Base-by-base conservation (phyloP, 306 rosid species). In the Sicyos edulis region DNA sequence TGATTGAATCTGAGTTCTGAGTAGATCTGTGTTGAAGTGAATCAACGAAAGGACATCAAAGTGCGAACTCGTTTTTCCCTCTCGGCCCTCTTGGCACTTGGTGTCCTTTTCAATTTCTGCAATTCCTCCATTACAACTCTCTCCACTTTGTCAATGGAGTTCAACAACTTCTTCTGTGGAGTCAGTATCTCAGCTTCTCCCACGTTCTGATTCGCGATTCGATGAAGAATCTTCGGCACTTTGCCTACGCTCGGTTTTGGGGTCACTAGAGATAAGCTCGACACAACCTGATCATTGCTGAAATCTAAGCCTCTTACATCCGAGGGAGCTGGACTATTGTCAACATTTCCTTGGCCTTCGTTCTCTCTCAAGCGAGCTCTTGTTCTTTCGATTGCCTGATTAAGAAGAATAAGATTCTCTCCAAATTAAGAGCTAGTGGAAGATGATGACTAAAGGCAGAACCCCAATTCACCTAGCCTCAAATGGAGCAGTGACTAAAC, bases 11-110 rank as follows among this genome's bases (percentile, higher is more conserved):
- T 7, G 67, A 29, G 40, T 61, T 37, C 57, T n/a, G 22, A 53
- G n/a, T 16, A 7, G 32, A n/a, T 61, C 3, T 32, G 47, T 32
- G 42, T 49, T 57, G 54, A 64, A 71, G 10, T 53, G 29, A 76
- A 59, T 86, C 83, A 92, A 68, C 98, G 90, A 96, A 93, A 86
- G 1, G 99, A 86, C 99, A 88, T 88, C 78, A 93, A 75, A 0
- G 95, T 91, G 0, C 85, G 81, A 5, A 91, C 86, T 12, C 84
- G 74, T 64, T 79, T 87, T 45, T 88, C 87, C 37, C 96, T 85
- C 77, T 90, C 99, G 0, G 89, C 96, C 63, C 75, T 90, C 82
- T 85, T 90, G 0, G 97, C 97, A 1, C 79, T 77, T 0, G 97
- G 95, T 1, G 98, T 90, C 65, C 83, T 80, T 77, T 81, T 85